phyloP scores from a whole-genome alignment of 768 basidiomycete species.

The Rubroboletus satanas region DNA sequence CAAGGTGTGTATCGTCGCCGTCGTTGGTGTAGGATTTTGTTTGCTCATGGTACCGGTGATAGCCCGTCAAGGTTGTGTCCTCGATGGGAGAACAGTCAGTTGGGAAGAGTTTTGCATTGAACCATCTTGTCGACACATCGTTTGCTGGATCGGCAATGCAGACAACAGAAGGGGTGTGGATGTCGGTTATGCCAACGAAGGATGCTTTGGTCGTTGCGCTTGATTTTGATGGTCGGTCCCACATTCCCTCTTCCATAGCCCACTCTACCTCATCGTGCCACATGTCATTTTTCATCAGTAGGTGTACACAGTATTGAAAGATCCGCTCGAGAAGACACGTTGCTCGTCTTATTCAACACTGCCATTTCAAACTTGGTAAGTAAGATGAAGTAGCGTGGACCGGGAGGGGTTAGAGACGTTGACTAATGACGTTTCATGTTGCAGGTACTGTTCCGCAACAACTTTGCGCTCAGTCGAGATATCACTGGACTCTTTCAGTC shows the following conservation, averaged over 20 bases:
- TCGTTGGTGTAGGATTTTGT: accelerated
- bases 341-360: conserved; percentile 61
- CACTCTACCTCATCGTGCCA: not conserved
- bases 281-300: not conserved
- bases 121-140: conserved; percentile 60
- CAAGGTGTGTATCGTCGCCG: conserved; percentile 35
- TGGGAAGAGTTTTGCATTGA: conserved; percentile 56
- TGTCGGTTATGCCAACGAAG: conserved; percentile 60
- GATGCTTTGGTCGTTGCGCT: conserved; percentile 53
- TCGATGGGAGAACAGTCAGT: conserved; percentile 71
- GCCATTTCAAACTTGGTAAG: conserved; percentile 61
- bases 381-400: conserved; percentile 24
- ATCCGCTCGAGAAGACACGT: conserved; percentile 58
- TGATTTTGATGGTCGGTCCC: conserved; percentile 54
- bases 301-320: conserved; percentile 65
- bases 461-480: conserved; percentile 58
- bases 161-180: conserved; percentile 67
- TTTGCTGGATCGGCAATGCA: conserved; percentile 65
- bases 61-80: conserved; percentile 63
- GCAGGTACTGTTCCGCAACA: conserved; percentile 62
- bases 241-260: not conserved
- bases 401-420: not conserved
- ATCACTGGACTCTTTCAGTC: conserved; percentile 60
- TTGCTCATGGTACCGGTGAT: not conserved
- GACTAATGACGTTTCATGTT: not conserved